These are phyloP conservation scores for Porodaedalea pini DNA, from an alignment of 1,284 basidiomycete genomes.

Conservation along the genomic window DNA sequence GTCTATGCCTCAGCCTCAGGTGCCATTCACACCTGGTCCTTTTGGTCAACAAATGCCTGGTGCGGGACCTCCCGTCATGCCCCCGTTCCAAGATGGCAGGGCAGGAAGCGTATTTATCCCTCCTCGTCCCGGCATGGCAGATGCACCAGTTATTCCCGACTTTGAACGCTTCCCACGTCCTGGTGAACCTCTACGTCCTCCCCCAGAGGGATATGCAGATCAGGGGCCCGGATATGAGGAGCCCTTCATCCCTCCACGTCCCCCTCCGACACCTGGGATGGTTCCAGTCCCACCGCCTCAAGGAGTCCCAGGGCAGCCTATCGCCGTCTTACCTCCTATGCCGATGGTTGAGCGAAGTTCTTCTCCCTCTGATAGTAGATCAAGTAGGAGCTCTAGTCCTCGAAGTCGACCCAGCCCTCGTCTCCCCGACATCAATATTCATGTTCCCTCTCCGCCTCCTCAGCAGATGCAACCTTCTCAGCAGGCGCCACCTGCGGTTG, in stretches of 20 bases:
- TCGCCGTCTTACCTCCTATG: not conserved
- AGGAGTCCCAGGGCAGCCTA: not conserved
- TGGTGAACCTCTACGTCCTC: not conserved
- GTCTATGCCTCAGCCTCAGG: constrained; percentile 3
- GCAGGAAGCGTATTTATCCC: constrained; percentile 10
- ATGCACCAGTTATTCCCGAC: constrained; percentile 9
- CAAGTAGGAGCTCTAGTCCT: not conserved
- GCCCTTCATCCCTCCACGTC: constrained; percentile 18
- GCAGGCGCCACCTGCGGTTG: not conserved
- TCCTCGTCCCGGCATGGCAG: not conserved
- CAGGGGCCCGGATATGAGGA: not conserved
- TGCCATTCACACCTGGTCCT: not conserved
- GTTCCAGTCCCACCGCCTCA: constrained; percentile 13
- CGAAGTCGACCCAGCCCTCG: not conserved
- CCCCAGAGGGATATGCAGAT: not conserved
- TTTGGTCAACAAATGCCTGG: too few relatives aligned
- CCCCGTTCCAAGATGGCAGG: constrained; percentile 7
- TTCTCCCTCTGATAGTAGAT: not conserved
- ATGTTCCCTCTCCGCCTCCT: constrained; percentile 12
- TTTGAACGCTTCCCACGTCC: not conserved
- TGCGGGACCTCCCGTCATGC: constrained; percentile 11
- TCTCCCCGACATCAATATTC: not conserved
- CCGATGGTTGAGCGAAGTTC: too few relatives aligned
- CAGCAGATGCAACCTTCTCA: not conserved
- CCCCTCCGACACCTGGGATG: not conserved